Conservation (phyloP, 176 grass and related monocot species). For the Echinochloa phyllopogon region DNA sequence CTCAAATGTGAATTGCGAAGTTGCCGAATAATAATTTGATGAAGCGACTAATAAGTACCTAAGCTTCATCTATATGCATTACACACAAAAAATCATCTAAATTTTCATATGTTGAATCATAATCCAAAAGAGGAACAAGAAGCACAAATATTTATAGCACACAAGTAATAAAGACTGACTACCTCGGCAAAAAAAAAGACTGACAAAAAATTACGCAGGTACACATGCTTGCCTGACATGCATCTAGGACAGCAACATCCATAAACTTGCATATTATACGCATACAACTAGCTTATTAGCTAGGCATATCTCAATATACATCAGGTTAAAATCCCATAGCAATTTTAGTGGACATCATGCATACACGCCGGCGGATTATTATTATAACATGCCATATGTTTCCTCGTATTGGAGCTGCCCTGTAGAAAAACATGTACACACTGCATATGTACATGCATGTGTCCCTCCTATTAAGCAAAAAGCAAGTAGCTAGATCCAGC, state of each 20-base stretch:
- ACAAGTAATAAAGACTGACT: not conserved
- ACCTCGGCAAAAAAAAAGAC: not conserved
- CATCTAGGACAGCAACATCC: not conserved
- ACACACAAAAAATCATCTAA: not conserved
- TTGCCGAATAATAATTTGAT: not conserved
- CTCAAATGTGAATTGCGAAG: not conserved
- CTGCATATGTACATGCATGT: not conserved
- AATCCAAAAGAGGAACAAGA: not conserved
- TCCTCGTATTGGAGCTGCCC: slow-evolving; percentile 30
- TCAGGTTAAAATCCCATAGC: not conserved
- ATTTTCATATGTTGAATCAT: not conserved
- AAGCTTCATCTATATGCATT: not conserved
- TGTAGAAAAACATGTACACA: not conserved
- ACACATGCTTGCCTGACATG: not conserved
- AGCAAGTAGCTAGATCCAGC: not conserved
- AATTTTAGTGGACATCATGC: slow-evolving; percentile 20
- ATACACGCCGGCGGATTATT: not conserved
- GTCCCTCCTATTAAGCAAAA: slow-evolving; percentile 14
- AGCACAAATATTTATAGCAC: not conserved
- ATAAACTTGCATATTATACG: not conserved
- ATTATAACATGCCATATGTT: no score
- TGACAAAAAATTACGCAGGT: not conserved
- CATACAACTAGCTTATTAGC: no score
- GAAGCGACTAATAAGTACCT: not conserved
- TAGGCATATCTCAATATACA: not conserved